These are phyloP conservation scores for Globisporangium cederbergense DNA, from an alignment of 352 stramenopile species.

Conservation along the genomic window DNA sequence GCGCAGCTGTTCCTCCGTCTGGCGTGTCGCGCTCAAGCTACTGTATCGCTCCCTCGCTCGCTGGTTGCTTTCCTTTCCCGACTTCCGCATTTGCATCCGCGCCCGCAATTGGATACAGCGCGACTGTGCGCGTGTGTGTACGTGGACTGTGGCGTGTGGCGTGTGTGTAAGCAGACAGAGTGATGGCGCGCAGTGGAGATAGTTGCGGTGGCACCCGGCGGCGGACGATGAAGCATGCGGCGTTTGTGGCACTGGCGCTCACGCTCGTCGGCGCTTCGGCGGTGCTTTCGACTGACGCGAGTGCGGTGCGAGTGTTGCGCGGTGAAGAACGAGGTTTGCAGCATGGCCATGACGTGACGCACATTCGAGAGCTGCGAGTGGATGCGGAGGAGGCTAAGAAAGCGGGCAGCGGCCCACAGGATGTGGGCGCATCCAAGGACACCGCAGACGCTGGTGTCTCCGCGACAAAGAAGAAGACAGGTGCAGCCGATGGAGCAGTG, in stretches of 20 bases:
- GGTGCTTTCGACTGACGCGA: neutral
- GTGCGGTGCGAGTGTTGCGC: neutral
- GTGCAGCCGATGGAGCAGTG: neutral
- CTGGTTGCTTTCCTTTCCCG: no score
- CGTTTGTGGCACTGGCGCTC: neutral
- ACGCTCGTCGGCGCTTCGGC: neutral
- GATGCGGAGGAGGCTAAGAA: neutral
- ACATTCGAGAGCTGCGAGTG: neutral
- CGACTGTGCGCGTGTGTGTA: neutral
- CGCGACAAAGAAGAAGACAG: constrained; percentile 19
- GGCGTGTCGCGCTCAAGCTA: no score
- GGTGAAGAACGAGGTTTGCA: neutral
- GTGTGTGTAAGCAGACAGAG: neutral
- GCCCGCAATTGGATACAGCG: neutral
- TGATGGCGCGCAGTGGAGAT: neutral
- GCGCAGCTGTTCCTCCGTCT: no score
- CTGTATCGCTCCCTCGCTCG: no score
- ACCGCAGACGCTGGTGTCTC: constrained; percentile 22
- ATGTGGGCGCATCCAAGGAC: neutral
- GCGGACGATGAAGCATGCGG: constrained; percentile 7
- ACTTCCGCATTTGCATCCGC: no score
- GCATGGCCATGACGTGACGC: neutral
- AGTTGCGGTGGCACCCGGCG: neutral
- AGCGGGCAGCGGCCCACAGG: neutral
- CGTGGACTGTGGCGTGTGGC: neutral